Percentiles rank a stretch among this genome's conserved stretches.
Evolutionary conservation across 169 alveolate species (phyloP).

Genomic region (Cryptosporidium meleagridis): DNA sequence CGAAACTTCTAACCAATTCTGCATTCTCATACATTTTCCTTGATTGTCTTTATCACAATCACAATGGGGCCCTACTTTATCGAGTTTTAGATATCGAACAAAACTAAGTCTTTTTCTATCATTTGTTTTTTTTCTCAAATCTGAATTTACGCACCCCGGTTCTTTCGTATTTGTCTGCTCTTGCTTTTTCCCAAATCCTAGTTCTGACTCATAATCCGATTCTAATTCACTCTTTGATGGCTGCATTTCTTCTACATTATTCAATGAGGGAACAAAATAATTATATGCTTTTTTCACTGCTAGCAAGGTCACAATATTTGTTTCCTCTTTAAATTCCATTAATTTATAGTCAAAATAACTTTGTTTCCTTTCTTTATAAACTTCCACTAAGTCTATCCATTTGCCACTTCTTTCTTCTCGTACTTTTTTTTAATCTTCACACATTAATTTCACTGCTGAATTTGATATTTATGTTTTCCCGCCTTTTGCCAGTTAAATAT

Average conservation of each 20-base stretch:
- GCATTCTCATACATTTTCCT: constrained; percentile 54
- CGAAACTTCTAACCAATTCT: constrained; percentile 44
- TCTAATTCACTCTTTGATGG: neutral
- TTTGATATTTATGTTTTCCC: neutral
- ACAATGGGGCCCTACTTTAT: constrained; percentile 41
- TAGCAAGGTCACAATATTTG: constrained; percentile 29
- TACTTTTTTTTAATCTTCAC: neutral
- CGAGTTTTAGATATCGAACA: constrained; percentile 5
- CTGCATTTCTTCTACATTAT: constrained; percentile 23
- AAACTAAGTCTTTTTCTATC: constrained; percentile 27
- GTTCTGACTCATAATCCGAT: neutral
- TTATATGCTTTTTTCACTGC: constrained; percentile 55
- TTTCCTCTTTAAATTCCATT: constrained; percentile 29
- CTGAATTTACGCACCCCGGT: neutral
- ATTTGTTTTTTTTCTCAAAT: neutral
- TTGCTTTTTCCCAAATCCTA: neutral
- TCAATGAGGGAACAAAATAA: constrained; percentile 46
- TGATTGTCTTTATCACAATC: constrained; percentile 48
- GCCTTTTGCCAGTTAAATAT: neutral
- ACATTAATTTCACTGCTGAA: neutral
- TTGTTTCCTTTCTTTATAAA: neutral
- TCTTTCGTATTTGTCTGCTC: neutral
- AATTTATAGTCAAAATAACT: neutral
- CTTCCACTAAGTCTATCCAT: neutral
- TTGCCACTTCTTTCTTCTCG: neutral